A percentile compares a stretch with the other conserved stretches of the same genome.
Evolutionary conservation across 2,329 filamentous ascomycete genomes (phyloP).

Genomic region (Ceratocystis variospora): DNA sequence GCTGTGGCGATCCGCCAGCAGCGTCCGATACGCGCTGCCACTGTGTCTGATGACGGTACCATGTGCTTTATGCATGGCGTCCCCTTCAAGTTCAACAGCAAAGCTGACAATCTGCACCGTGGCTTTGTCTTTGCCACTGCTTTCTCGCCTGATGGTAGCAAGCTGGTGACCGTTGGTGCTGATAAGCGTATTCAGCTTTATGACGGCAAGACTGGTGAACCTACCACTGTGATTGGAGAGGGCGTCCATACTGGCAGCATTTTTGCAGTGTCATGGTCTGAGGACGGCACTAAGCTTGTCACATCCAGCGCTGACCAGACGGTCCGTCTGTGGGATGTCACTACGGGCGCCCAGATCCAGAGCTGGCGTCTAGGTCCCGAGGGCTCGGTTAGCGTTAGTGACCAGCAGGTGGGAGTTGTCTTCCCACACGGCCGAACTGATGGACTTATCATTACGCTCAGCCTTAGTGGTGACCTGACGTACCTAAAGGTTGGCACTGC

Average conservation of each 20-base stretch:
- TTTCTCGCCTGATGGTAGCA: slow-evolving; percentile 77
- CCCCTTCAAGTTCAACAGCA: slow-evolving; percentile 92
- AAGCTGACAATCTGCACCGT: slow-evolving; percentile 62
- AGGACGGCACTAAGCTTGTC: slow-evolving; percentile 71
- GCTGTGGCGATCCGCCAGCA: slow-evolving; percentile 79
- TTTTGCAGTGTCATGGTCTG: slow-evolving; percentile 79
- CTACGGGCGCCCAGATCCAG: slow-evolving; percentile 61
- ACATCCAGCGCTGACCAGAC: slow-evolving; percentile 92
- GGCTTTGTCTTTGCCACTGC: slow-evolving; percentile 79
- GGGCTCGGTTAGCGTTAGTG: slow-evolving; percentile 52
- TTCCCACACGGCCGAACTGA: slow-evolving; percentile 74
- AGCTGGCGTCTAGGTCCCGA: slow-evolving; percentile 76
- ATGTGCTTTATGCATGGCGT: slow-evolving; percentile 87
- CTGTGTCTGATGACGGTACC: slow-evolving; percentile 77
- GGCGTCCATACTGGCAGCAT: slow-evolving; percentile 83
- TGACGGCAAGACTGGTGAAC: slow-evolving; percentile 87
- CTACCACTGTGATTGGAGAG: slow-evolving; percentile 61
- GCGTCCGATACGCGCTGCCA: slow-evolving; percentile 79
- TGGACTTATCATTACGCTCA: slow-evolving; percentile 78
- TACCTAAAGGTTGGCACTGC: slow-evolving; percentile 64
- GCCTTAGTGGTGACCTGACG: slow-evolving; percentile 75
- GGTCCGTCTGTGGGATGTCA: slow-evolving; percentile 85
- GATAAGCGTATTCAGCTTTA: slow-evolving; percentile 89
- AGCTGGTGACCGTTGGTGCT: slow-evolving; percentile 78
- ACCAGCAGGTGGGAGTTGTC: slow-evolving; percentile 91